These are phyloP conservation scores for Xylaria bambusicola DNA, from an alignment of 495 filamentous ascomycete genomes.

Conservation along the genomic window DNA sequence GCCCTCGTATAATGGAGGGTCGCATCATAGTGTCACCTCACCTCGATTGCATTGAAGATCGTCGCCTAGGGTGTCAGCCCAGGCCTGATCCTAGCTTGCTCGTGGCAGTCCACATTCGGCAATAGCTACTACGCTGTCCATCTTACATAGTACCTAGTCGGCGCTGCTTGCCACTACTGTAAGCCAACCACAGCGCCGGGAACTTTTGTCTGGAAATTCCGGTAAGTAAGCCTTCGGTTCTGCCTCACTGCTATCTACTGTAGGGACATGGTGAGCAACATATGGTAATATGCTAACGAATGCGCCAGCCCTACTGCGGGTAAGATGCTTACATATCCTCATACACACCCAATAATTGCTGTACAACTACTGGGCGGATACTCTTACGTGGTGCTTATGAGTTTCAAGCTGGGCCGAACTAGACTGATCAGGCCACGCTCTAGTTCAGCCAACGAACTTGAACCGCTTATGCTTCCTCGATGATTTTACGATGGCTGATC, in stretches of 20 bases:
- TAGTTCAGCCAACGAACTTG: neutral
- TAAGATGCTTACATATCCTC: neutral
- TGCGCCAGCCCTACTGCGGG: neutral
- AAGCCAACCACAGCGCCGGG: conserved; percentile 9
- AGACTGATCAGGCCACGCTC: neutral
- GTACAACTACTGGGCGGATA: neutral
- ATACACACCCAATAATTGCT: neutral
- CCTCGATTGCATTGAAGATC: conserved; percentile 13
- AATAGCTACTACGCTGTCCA: neutral
- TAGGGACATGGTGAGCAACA: neutral
- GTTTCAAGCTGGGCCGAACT: neutral
- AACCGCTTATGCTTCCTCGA: neutral
- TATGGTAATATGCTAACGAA: neutral
- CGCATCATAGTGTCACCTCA: conserved; percentile 4
- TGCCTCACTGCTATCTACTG: neutral
- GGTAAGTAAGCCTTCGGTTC: conserved; percentile 1
- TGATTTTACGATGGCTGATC: too few species aligned
- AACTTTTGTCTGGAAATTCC: conserved; percentile 3
- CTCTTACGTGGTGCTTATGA: neutral
- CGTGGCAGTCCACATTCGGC: conserved; percentile 16
- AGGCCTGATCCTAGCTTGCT: conserved; percentile 8
- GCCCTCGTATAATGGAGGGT: neutral
- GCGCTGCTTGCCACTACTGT: neutral
- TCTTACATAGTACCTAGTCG: too few species aligned
- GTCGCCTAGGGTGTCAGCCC: conserved; percentile 6